Base-by-base conservation (phyloP, 2,329 filamentous ascomycete species). In the Fusarium tupiense region DNA sequence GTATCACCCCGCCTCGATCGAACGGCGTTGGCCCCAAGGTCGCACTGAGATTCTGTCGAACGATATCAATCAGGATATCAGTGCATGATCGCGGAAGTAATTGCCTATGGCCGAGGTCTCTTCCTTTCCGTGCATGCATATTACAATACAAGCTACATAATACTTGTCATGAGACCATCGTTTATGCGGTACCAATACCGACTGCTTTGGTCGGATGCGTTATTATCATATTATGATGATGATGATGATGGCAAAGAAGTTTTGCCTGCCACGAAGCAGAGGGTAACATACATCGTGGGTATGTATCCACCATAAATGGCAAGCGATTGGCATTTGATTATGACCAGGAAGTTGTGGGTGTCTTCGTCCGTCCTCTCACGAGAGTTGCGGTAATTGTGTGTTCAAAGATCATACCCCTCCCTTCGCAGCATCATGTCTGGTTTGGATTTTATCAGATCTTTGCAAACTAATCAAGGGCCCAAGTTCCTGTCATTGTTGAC, bases 1-100 rank as follows among this genome's bases (percentile, higher is more conserved):
- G 49, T 54, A 72, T 72, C 67, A 69, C 62, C 60, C 44, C 60
- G 50, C 62, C 61, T 57, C 47, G 66, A 75, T 75, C 60, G 73
- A 75, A 73, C 50, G 60, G 63, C 38, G 66, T 50, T 61, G 57
- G 43, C 58, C 41, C 63, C 41, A 35, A 61, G 50, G 71, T 71
- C 43, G 57, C 43, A 74, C 62, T 61, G 50, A 64, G 71, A 72
- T 69, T 69, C 49, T 61, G 71, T 71, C 60, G 24, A 60, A 63
- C 61, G 17, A 56, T 53, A 40, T 61, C 46, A 44, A 60, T 52
- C 50, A 58, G 58, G 60, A 50, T 47, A 60, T 60, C 54, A 63
- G 50, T 62, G 63, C 60, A 72, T 60, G 35, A 61, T 74, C 59
- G 56, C 50, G 37, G 63, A 43, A 71, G 49, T 50, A 54, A n/a